Evolutionary conservation across 2,329 filamentous ascomycete genomes (phyloP).

Genomic region (Macrophomina pseudophaseolina): DNA sequence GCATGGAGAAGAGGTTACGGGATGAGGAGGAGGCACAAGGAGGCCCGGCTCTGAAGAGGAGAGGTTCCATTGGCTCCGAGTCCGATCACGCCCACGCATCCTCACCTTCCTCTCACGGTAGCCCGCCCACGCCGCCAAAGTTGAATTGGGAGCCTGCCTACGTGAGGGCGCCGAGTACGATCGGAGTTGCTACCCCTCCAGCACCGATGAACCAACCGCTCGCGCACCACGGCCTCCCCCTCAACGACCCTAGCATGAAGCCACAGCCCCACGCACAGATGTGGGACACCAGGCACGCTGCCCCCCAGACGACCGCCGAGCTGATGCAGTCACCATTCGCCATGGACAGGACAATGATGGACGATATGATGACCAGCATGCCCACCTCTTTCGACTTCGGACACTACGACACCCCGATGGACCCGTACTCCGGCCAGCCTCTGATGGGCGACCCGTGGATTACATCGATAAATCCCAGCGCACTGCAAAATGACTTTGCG

Average conservation of each 20-base stretch:
- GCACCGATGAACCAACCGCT: conserved; percentile 16
- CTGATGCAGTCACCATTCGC: conserved; percentile 21
- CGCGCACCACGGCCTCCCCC: conserved; percentile 8
- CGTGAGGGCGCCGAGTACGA: conserved; percentile 9
- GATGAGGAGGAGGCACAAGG: conserved; percentile 59
- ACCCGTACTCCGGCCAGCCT: conserved; percentile 17
- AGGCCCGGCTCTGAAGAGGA: conserved; percentile 35
- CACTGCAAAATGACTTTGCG: conserved; percentile 19
- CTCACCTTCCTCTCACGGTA: conserved; percentile 44
- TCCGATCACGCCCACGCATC: conserved; percentile 59
- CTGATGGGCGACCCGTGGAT: conserved; percentile 14
- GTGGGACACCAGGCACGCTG: conserved; percentile 7
- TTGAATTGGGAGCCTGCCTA: conserved; percentile 13
- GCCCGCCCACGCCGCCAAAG: conserved; percentile 34
- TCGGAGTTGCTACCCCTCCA: conserved; percentile 3
- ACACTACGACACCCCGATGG: conserved; percentile 22
- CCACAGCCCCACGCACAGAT: conserved; percentile 1
- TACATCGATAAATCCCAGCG: conserved; percentile 25
- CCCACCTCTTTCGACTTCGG: conserved; percentile 1
- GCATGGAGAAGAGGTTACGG: conserved; percentile 61
- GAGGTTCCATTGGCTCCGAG: conserved; percentile 60
- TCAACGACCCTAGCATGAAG: conserved; percentile 21
- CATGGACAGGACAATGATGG: conserved; percentile 13
- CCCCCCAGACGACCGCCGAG: conserved; percentile 1
- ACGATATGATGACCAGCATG: neutral